Evolutionary conservation across 306 rosid species (phyloP), one percentile per base, ranked within the genome.

Genomic region (Hippophae rhamnoides): DNA sequence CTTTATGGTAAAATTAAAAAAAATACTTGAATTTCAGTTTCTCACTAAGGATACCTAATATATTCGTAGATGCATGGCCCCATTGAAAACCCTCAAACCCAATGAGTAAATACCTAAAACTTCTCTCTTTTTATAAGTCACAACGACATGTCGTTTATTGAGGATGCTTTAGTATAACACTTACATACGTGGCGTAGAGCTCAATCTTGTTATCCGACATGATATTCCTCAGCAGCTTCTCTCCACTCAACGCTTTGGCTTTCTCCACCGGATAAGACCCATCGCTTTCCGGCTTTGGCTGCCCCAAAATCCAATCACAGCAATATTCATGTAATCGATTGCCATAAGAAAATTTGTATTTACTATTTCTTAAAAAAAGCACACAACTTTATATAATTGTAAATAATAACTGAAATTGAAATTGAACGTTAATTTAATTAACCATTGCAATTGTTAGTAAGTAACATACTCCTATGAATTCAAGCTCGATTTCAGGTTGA

Each of bases 101-200:
- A 18, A 18, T 18, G 23, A 18, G 23, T 18, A 1, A 18, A 18
- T 18, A 18, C 23, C 23, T 18, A 18, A 18, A 18, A 18, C 23
- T 18, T 18, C 23, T 18, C 23, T 18, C 23, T 18, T 18, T 18
- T 18, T 18, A 18, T 18, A 18, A 18, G 23, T 18, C 23, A 18
- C 23, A 18, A 18, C 23, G 23, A 18, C 23, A 18, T 18, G 1
- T 18, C 23, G 23, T 18, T 18, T 18, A 18, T 18, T 18, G 23
- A 18, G 23, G 52, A 48, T 7, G 18, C 7, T 7, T 6, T 12
- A 48, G 13, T 11, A 46, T 43, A 56, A 50, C 5, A 82, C 97
- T 40, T 82, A 90, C 96, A 76, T 90, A 87, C 51, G 95, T 86
- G 81, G 96, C 96, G 61, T 90, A 90, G 31, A 87, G 90, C 69